Percentiles rank a stretch among this genome's conserved stretches.
phyloP scores from a whole-genome alignment of 306 rosid genomes.

The Medicago ruthenica region DNA sequence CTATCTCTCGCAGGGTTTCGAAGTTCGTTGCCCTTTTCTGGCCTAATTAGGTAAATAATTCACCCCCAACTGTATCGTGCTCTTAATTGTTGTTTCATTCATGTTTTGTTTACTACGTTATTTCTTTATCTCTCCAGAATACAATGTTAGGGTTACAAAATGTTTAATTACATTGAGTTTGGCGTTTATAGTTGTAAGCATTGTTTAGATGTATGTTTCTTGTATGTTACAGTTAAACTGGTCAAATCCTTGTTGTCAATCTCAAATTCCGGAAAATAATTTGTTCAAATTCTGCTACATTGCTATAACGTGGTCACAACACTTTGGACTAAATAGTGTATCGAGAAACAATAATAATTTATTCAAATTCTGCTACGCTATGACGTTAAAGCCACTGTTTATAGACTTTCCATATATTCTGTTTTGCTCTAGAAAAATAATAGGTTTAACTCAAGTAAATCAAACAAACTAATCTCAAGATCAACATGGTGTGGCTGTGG shows the following conservation, averaged over 20 bases:
- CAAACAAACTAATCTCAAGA: neutral
- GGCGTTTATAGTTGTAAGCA: neutral
- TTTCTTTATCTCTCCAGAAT: neutral
- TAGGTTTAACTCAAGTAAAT: neutral
- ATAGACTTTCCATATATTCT: neutral
- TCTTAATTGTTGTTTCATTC: neutral
- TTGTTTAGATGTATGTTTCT: neutral
- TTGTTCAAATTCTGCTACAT: too few relatives aligned
- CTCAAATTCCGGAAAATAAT: too few relatives aligned
- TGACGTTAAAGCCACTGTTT: too few relatives aligned
- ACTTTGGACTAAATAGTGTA: too few relatives aligned
- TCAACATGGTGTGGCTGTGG: neutral
- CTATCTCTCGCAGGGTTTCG: conserved; percentile 53
- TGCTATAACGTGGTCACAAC: too few relatives aligned
- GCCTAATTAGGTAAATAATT: conserved; percentile 67
- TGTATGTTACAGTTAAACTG: neutral
- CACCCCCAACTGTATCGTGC: neutral
- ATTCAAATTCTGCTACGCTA: too few relatives aligned
- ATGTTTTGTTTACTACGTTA: too few relatives aligned
- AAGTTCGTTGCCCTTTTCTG: conserved; percentile 68
- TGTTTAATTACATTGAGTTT: neutral
- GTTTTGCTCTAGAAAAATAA: neutral
- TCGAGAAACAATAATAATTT: too few relatives aligned
- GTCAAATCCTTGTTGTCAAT: too few relatives aligned
- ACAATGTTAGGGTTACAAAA: conserved; percentile 30